Evolutionary conservation across 228 moss, liverwort and hornwort genomes (phyloP).

Genomic region (Sphagnum fallax): DNA sequence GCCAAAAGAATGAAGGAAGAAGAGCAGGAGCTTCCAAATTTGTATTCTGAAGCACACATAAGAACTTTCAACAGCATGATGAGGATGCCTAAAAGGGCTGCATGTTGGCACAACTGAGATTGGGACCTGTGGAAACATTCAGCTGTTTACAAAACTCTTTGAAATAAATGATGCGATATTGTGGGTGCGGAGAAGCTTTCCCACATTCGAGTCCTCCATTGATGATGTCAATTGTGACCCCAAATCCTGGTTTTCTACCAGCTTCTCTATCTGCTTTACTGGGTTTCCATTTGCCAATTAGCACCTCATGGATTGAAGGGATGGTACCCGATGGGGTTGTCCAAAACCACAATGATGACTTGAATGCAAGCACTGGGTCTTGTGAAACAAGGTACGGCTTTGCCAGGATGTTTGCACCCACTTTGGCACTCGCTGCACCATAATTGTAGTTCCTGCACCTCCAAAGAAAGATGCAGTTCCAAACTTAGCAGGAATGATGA

Average conservation of each 20-base stretch:
- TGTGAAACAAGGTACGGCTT: slow-evolving; percentile 24
- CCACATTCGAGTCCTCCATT: slow-evolving; percentile 47
- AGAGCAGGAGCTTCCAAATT: too few species aligned
- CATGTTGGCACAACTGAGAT: slow-evolving; percentile 26
- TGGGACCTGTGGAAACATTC: slow-evolving; percentile 17
- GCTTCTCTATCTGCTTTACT: slow-evolving; percentile 22
- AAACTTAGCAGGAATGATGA: background rate
- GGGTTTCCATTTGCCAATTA: slow-evolving; percentile 25
- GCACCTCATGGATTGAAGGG: slow-evolving; percentile 32
- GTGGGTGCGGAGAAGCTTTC: slow-evolving; percentile 14
- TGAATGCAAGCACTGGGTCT: slow-evolving; percentile 34
- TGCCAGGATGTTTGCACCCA: slow-evolving; percentile 18
- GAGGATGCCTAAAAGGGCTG: slow-evolving; percentile 11
- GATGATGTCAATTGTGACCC: slow-evolving; percentile 40
- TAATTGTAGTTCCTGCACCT: slow-evolving; percentile 46
- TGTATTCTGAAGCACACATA: too few species aligned
- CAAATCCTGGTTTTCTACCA: slow-evolving; percentile 40
- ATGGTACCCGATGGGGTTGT: slow-evolving; percentile 13
- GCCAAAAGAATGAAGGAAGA: too few species aligned
- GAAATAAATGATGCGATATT: slow-evolving; percentile 32
- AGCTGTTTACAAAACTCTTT: slow-evolving; percentile 17
- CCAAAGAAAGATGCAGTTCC: background rate
- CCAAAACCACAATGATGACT: slow-evolving; percentile 48
- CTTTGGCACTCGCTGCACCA: slow-evolving; percentile 17
- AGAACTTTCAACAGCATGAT: too few species aligned